phyloP scores from a whole-genome alignment of 768 basidiomycete species.

The Mycena amicta region DNA sequence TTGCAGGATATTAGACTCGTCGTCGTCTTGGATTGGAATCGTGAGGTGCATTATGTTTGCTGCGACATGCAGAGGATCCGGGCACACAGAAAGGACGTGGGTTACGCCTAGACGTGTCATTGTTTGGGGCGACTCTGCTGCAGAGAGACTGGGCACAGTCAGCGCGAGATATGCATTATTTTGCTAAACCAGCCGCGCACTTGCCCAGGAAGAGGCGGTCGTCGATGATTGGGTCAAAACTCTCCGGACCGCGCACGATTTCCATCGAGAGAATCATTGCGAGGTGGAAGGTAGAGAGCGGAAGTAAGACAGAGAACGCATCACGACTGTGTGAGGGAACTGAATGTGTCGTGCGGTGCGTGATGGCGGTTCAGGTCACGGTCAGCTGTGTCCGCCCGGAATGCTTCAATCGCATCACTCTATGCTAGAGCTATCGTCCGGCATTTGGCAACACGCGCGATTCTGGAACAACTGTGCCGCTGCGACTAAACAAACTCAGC shows the following conservation, averaged over 20 bases:
- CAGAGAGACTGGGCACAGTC: slow-evolving; percentile 29
- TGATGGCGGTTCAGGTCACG: neutral
- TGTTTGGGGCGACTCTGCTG: slow-evolving; percentile 34
- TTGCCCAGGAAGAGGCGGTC: slow-evolving; percentile 39
- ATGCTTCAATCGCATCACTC: neutral
- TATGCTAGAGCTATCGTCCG: neutral
- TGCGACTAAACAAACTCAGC: too few species aligned
- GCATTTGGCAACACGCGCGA: too few species aligned
- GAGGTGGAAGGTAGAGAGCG: neutral
- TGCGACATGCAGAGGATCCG: slow-evolving; percentile 31
- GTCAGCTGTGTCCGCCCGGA: too few species aligned
- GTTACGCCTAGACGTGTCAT: slow-evolving; percentile 37
- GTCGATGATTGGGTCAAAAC: slow-evolving; percentile 29
- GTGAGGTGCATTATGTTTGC: slow-evolving; percentile 20
- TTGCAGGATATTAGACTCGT: slow-evolving; percentile 43
- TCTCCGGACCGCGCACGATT: slow-evolving; percentile 10
- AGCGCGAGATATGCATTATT: neutral
- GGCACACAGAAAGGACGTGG: slow-evolving; percentile 40
- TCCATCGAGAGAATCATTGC: neutral
- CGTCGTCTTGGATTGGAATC: slow-evolving; percentile 11
- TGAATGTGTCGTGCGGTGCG: neutral
- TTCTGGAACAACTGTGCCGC: too few species aligned
- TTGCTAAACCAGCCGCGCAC: slow-evolving; percentile 22
- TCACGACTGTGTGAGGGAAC: neutral
- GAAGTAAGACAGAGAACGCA: neutral